Evolutionary conservation across 768 basidiomycete genomes (phyloP), one percentile per base, ranked within the genome.

Genomic region (Leccinum broughii): DNA sequence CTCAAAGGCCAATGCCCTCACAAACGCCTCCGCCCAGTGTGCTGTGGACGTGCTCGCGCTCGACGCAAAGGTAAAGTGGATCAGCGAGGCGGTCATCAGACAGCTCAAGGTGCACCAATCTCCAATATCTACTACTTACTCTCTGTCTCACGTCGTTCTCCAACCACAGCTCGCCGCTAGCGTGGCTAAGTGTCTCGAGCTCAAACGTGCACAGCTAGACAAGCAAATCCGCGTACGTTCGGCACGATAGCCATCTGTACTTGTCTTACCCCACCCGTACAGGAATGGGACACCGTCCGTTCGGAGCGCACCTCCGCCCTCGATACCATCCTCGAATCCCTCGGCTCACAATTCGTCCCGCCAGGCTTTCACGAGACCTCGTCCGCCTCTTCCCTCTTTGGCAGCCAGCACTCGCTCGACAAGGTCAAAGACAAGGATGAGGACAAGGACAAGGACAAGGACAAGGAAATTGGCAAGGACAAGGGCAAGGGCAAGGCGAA

Each of bases 51-150:
- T 92, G 4, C 80, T 93, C 6, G 87, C 87, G 0, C 78, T 92
- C 20, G 90, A 92, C 68, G 90, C 92, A 32, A 90, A 88, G 73
- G 86, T 92, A 8, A 80, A 82, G 55, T 94, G 90, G 92, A 80
- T 90, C 55, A 83, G 81, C 32, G 83, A 88, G 32, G 89, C 88
- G 15, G 85, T 92, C 24, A 70, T 85, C 15, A 88, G 92, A 64
- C 92, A 93, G 68, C 80, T 93, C 51, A 86, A 86, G 80, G 92
- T 89, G 60, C 44, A 77, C 39, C 26, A 41, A 35, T 34, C 3
- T n/a, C 1, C 0, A 24, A 2, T 17, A 0, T 7, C 0, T 6
- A 41, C 6, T 41, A n/a, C 11, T 13, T 15, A 1, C n/a, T 2
- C n/a, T 14, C 13, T n/a, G 10, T 58, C 57, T 60, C 50, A 49